Evolutionary conservation across 371 early-diverging fungal genomes (phyloP), one percentile per base, ranked within the genome.

Genomic region (Ecytonucleospora hepatopenaei): DNA sequence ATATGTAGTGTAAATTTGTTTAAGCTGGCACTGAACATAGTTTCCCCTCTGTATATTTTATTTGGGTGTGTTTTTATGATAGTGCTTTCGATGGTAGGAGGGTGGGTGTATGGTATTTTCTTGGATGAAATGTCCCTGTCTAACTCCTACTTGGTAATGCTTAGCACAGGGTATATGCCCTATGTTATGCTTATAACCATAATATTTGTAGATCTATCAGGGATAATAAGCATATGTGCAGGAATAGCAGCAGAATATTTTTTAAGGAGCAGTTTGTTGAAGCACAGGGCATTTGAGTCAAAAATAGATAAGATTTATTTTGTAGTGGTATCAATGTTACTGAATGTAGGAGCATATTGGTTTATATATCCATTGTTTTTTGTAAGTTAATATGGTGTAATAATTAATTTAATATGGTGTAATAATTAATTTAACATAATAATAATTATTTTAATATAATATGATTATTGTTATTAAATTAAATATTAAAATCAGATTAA

Each of bases 311-410:
- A 23, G 31, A 58, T n/a, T 48, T 33, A 48, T 48, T 58, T 58
- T 32, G 15, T 31, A 5, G 33, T 24, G 4, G 24, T 58, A n/a
- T 58, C 58, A 33, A 33, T 58, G 15, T 19, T 48, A 21, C 3
- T 58, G 58, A 33, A 58, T 48, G 48, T 58, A 8, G 58, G 58
- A 17, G 58, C 31, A 24, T 58, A 58, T 48, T 12, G 33, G 58
- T 5, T 32, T 4, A 33, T 58, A 17, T 30, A 8, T 5, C 58
- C 58, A 35, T 19, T 31, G 5, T n/a, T 58, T 8, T 58, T 35
- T 24, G 8, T 54, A 54, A 16, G n/a, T 31, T 54, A 54, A 40
- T 5, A 40, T 17, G n/a, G n/a, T 40, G 12, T 40, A 40, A 40
- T 40, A 40, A 40, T 12, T 40, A 40, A 40, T 40, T 17, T 5